Evolutionary conservation across 1,284 basidiomycete genomes (phyloP).

Genomic region (Marasmius fiardii): DNA sequence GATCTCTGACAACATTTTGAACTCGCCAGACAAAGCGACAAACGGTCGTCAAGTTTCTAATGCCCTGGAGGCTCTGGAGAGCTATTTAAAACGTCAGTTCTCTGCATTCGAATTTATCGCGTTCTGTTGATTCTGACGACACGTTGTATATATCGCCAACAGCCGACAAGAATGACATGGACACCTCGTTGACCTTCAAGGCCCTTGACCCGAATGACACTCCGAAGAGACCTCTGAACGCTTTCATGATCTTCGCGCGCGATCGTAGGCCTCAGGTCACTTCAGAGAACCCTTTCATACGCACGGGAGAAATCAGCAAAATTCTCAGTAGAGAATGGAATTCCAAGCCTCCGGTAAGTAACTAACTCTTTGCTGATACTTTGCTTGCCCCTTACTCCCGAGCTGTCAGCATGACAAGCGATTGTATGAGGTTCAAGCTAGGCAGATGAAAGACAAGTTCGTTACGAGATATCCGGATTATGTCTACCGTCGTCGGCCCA

Average conservation of each 20-base stretch:
- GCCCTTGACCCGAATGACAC: constrained; percentile 83
- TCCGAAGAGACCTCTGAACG: constrained; percentile 85
- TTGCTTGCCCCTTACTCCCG: constrained; percentile 12
- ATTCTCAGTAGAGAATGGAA: constrained; percentile 48
- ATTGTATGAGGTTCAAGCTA: constrained; percentile 81
- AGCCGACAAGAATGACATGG: constrained; percentile 42
- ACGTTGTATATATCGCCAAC: not conserved
- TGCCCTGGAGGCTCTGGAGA: too few relatives aligned
- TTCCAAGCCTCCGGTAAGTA: constrained; percentile 15
- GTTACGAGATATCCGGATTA: constrained; percentile 85
- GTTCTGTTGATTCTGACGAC: not conserved
- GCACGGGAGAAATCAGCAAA: constrained; percentile 68
- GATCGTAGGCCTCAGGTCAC: constrained; percentile 75
- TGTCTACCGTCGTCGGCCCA: constrained; percentile 78
- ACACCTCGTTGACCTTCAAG: constrained; percentile 63
- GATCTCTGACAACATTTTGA: too few relatives aligned
- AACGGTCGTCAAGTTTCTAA: too few relatives aligned
- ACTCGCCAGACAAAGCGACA: too few relatives aligned
- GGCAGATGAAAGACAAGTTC: constrained; percentile 78
- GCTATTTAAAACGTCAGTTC: too few relatives aligned
- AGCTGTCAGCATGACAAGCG: constrained; percentile 66
- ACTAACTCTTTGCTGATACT: too few relatives aligned
- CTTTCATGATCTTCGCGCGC: constrained; percentile 88
- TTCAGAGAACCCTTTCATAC: constrained; percentile 78
- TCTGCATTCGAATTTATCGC: not conserved